Base-by-base conservation (phyloP, 2,329 filamentous ascomycete species). In the Incumbomyces lentus region DNA sequence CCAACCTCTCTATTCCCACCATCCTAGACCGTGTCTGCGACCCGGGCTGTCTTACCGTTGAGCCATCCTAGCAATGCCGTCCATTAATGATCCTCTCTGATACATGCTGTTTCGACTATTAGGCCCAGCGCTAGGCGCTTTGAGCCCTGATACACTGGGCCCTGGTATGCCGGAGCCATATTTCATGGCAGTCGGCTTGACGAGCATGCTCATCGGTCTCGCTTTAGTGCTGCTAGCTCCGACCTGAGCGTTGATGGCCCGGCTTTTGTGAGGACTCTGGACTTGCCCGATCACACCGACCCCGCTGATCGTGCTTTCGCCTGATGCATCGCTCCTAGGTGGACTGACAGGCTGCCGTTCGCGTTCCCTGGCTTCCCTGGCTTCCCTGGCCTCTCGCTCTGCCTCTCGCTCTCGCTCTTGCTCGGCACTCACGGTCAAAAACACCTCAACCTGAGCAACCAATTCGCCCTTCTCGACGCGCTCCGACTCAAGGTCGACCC, bases 401-500 rank as follows among this genome's bases (percentile, higher is more conserved):
- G 19, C 36, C 13, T 46, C 33, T 3, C 42, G 7, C 31, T 49
- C 34, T 13, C 32, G 53, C 38, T 59, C 49, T 51, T 52, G 54
- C 26, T 60, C 53, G 6, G 52, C 52, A 46, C 66, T 66, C 38
- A 72, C 69, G 4, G 64, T 57, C 29, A 70, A 51, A 64, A 68
- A 71, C 47, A 69, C 64, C 49, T 70, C 68, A 18, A 70, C 67
- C 19, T 66, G 64, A 11, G 67, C 67, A n/a, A 71, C 68, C 22
- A 71, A 59, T 31, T 71, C 68, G 12, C 68, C 68, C 52, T 71
- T 71, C 48, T 71, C 68, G 13, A 66, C 59, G 13, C 68, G 81
- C 53, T 71, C 69, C n/a, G 61, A 56, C 49, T 69, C 66, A 13
- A 84, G 55, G 0, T 82, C 81, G 34, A 74, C 66, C 2, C 79